Evolutionary conservation across 2,329 filamentous ascomycete species (phyloP).

Genomic region (Talaromyces piceae): DNA sequence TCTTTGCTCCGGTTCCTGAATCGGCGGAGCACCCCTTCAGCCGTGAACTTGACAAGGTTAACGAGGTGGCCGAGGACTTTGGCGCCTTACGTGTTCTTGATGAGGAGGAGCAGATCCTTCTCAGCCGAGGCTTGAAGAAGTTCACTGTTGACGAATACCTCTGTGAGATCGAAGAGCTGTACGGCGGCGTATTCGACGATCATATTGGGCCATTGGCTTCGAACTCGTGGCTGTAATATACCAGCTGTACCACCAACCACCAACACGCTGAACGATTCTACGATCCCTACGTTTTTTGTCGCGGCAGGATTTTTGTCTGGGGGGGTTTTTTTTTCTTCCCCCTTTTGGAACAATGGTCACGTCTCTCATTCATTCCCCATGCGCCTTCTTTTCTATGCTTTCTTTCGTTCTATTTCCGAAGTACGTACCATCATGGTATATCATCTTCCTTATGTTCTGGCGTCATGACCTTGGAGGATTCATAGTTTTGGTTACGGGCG

Average conservation of each 20-base stretch:
- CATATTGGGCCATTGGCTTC: constrained; percentile 26
- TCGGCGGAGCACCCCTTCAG: constrained; percentile 66
- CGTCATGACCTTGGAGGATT: background rate
- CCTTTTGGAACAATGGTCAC: background rate
- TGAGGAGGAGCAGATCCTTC: constrained; percentile 66
- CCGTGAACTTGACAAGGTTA: constrained; percentile 82
- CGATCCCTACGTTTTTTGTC: background rate
- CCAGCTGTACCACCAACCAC: background rate
- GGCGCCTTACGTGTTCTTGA: constrained; percentile 57
- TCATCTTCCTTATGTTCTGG: background rate
- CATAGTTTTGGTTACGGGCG: background rate
- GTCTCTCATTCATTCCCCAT: background rate
- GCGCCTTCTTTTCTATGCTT: background rate
- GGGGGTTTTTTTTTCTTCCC: no score
- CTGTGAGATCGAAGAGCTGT: constrained; percentile 65
- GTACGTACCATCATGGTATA: constrained; percentile 7
- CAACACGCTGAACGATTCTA: background rate
- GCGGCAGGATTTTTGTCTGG: background rate
- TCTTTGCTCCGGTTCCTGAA: constrained; percentile 27
- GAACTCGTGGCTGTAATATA: constrained; percentile 34
- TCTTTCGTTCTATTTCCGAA: constrained; percentile 4
- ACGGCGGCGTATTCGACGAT: constrained; percentile 53
- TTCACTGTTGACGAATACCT: constrained; percentile 79
- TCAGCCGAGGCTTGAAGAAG: constrained; percentile 61
- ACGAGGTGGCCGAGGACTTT: constrained; percentile 87